phyloP scores from a whole-genome alignment of 1,139 yeast genomes.

The Insectozyma bohioensis region DNA sequence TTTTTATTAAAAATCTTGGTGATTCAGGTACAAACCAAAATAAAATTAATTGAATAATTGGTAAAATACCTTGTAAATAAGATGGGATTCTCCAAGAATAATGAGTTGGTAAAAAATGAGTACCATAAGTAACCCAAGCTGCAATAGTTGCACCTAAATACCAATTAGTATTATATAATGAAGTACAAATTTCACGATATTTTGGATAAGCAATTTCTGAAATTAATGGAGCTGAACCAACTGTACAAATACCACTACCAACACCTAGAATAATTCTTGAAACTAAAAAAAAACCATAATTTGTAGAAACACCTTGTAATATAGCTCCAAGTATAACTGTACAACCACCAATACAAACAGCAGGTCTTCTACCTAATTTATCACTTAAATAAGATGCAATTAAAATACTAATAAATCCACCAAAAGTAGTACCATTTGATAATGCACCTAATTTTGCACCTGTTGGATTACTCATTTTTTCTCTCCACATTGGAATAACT shows the following conservation, averaged over 20 bases:
- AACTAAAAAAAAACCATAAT: conserved; percentile 38
- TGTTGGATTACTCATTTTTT: conserved; percentile 37
- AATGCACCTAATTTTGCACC: conserved; percentile 49
- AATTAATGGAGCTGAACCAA: conserved; percentile 42
- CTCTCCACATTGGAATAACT: conserved; percentile 36
- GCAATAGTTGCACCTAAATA: conserved; percentile 55
- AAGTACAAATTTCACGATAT: conserved; percentile 46
- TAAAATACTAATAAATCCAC: conserved; percentile 20
- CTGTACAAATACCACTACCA: conserved; percentile 37
- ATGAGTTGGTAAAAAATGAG: conserved; percentile 28
- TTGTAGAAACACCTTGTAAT: conserved; percentile 42
- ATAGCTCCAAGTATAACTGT: conserved; percentile 36
- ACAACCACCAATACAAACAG: conserved; percentile 26
- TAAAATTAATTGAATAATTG: conserved; percentile 22
- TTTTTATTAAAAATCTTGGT: conserved; percentile 43
- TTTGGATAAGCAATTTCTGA: conserved; percentile 48
- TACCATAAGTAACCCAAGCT: conserved; percentile 54
- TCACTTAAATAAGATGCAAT: conserved; percentile 26
- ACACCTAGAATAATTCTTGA: conserved; percentile 42
- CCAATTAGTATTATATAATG: conserved; percentile 50
- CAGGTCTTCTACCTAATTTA: conserved; percentile 33
- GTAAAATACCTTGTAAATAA: conserved; percentile 42
- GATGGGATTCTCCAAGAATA: conserved; percentile 49
- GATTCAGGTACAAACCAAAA: conserved; percentile 46
- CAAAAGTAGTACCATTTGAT: conserved; percentile 32